Percentiles rank a stretch among this genome's conserved stretches.
Evolutionary conservation across 1,284 basidiomycete species (phyloP).

Genomic region (Volvariella surrecta): DNA sequence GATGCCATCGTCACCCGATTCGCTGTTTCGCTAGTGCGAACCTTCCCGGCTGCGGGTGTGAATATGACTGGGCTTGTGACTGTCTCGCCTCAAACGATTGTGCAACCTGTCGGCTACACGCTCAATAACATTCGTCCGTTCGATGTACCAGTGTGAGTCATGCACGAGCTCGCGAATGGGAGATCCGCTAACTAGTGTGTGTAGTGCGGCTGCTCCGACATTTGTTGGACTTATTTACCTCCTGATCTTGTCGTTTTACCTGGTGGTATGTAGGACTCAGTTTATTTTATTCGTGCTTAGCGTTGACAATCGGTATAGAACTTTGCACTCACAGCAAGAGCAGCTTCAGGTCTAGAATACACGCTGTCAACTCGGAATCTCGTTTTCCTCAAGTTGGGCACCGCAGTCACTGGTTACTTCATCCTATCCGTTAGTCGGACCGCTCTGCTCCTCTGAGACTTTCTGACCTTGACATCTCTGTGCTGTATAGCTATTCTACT

Average conservation of each 20-base stretch:
- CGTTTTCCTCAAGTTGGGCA: slow-evolving; percentile 43
- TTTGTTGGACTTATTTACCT: slow-evolving; percentile 76
- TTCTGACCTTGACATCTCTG: slow-evolving; percentile 5
- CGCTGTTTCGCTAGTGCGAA: slow-evolving; percentile 24
- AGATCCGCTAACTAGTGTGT: slow-evolving; percentile 1
- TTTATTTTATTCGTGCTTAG: slow-evolving; percentile 17
- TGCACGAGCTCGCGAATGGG: slow-evolving; percentile 1
- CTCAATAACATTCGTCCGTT: slow-evolving; percentile 59
- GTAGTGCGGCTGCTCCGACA: slow-evolving; percentile 54
- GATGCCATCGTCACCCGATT: slow-evolving; percentile 22
- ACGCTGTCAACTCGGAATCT: slow-evolving; percentile 45
- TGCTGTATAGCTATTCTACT: slow-evolving; percentile 40
- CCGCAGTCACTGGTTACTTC: slow-evolving; percentile 49
- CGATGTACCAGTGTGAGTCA: slow-evolving; percentile 48
- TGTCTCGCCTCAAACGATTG: slow-evolving; percentile 51
- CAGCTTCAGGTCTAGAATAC: slow-evolving; percentile 34
- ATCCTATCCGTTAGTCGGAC: slow-evolving; percentile 42
- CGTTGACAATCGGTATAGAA: slow-evolving; percentile 18
- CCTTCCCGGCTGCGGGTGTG: too few relatives aligned
- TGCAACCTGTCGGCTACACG: slow-evolving; percentile 40
- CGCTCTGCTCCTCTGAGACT: slow-evolving; percentile 8
- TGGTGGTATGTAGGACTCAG: slow-evolving; percentile 21
- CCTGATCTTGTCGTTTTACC: slow-evolving; percentile 45
- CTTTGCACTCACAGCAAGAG: slow-evolving; percentile 23
- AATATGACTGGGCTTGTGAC: slow-evolving; percentile 37